Conservation (phyloP, 1,284 basidiomycete genomes). For the Taiwanofungus camphoratus region DNA sequence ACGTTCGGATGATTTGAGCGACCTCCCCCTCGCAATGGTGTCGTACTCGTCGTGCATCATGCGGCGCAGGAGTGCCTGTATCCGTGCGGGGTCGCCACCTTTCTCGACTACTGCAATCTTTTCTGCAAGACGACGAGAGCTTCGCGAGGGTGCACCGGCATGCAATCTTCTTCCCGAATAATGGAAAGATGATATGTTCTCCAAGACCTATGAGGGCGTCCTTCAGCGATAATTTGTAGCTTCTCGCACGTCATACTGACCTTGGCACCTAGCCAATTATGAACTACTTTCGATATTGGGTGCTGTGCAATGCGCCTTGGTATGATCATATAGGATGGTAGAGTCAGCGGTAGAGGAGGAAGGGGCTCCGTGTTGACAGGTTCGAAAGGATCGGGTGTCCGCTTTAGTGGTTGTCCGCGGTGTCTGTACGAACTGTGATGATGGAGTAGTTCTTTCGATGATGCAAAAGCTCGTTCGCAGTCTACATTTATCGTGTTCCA, state of each 20-base stretch:
- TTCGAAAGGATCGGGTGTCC: slow-evolving; percentile 29
- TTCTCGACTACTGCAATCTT: slow-evolving; percentile 16
- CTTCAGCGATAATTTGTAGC: background rate
- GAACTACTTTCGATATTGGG: slow-evolving; percentile 41
- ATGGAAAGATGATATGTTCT: slow-evolving; percentile 28
- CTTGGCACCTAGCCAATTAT: slow-evolving; percentile 46
- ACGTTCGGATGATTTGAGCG: slow-evolving; percentile 12
- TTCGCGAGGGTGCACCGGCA: slow-evolving; percentile 19
- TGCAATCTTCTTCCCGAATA: slow-evolving; percentile 20
- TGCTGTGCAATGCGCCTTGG: slow-evolving; percentile 35
- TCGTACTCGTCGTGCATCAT: slow-evolving; percentile 24
- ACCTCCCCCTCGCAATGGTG: slow-evolving; percentile 12
- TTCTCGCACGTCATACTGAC: slow-evolving; percentile 30
- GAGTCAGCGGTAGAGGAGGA: slow-evolving; percentile 22
- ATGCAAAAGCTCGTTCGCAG: slow-evolving; percentile 37
- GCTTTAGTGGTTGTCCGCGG: slow-evolving; percentile 24
- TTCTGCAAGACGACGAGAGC: slow-evolving; percentile 23
- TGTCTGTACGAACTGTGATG: slow-evolving; percentile 25
- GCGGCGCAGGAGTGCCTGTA: slow-evolving; percentile 8
- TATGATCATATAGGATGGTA: slow-evolving; percentile 48
- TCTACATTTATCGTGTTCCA: slow-evolving; percentile 31
- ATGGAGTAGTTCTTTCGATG: slow-evolving; percentile 30
- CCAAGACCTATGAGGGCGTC: slow-evolving; percentile 23
- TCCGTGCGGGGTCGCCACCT: slow-evolving; percentile 14
- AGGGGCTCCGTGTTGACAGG: slow-evolving; percentile 27